phyloP scores from a whole-genome alignment of 2,329 filamentous ascomycete genomes.

The Verticillium albo-atrum region DNA sequence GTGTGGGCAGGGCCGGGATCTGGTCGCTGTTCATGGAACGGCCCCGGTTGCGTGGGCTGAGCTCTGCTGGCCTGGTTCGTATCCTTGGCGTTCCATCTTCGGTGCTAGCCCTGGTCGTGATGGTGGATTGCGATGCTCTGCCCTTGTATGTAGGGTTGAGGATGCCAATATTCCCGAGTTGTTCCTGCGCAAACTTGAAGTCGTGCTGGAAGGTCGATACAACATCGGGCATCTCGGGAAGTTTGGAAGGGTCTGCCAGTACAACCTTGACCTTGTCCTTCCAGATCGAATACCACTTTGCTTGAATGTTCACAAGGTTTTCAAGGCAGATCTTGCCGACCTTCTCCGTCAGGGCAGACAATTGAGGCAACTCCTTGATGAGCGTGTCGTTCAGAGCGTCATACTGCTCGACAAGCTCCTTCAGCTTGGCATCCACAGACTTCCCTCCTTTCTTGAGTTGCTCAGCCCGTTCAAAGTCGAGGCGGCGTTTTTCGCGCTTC shows the following conservation, averaged over 20 bases:
- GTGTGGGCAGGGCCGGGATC: slow-evolving; percentile 58
- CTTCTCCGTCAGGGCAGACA: slow-evolving; percentile 77
- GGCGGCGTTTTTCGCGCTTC: slow-evolving; percentile 87
- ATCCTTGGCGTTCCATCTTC: slow-evolving; percentile 46
- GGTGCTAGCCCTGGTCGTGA: slow-evolving; percentile 54
- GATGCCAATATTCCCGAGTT: slow-evolving; percentile 67
- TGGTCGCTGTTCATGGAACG: slow-evolving; percentile 59
- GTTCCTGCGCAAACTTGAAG: slow-evolving; percentile 70
- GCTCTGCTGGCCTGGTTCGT: slow-evolving; percentile 43
- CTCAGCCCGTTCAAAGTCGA: slow-evolving; percentile 81
- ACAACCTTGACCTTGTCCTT: slow-evolving; percentile 76
- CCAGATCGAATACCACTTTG: slow-evolving; percentile 78
- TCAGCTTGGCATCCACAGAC: slow-evolving; percentile 80
- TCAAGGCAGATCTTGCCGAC: slow-evolving; percentile 74
- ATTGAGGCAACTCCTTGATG: slow-evolving; percentile 83
- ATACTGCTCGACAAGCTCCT: slow-evolving; percentile 83
- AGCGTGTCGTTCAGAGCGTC: slow-evolving; percentile 86
- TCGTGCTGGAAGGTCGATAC: slow-evolving; percentile 74
- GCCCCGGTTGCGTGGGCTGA: slow-evolving; percentile 48
- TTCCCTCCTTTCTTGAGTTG: slow-evolving; percentile 75
- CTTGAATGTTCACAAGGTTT: slow-evolving; percentile 81
- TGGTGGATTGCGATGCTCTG: slow-evolving; percentile 54
- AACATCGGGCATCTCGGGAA: slow-evolving; percentile 68
- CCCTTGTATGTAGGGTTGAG: slow-evolving; percentile 68
- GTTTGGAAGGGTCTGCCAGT: slow-evolving; percentile 59